These are phyloP conservation scores for Coffea humblotiana DNA, from an alignment of 305 asterid genomes.

Conservation along the genomic window DNA sequence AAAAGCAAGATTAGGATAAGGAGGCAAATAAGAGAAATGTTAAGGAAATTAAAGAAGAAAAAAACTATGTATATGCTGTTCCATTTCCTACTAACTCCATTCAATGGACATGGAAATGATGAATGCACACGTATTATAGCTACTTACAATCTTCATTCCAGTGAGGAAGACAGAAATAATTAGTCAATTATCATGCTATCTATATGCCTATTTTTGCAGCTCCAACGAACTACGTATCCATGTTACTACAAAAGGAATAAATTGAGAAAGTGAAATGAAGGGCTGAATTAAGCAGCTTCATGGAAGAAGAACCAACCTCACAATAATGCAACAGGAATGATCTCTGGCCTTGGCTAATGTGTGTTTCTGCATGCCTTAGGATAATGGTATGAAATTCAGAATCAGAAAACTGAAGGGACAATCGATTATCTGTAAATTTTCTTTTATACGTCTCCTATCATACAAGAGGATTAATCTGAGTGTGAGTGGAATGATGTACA, in stretches of 20 bases:
- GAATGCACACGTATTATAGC: neutral
- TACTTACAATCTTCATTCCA: neutral
- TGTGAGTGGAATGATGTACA: neutral
- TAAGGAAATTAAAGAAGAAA: neutral
- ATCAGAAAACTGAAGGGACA: neutral
- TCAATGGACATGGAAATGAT: no score
- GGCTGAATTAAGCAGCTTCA: neutral
- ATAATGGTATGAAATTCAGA: neutral
- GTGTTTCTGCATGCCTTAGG: neutral
- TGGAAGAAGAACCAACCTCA: neutral
- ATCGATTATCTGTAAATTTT: neutral
- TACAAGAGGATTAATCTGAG: slow-evolving; percentile 7
- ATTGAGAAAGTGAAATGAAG: neutral
- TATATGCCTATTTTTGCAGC: neutral
- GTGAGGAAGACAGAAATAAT: neutral
- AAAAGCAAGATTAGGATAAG: neutral
- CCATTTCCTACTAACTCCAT: no score
- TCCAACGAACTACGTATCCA: neutral
- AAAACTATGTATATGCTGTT: neutral
- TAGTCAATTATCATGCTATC: neutral
- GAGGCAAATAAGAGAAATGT: neutral
- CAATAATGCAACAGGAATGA: neutral
- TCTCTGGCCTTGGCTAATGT: no score
- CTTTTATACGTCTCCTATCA: neutral
- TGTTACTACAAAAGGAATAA: neutral